Conservation (phyloP, 2,329 filamentous ascomycete species). For the Cladosporium halotolerans region DNA sequence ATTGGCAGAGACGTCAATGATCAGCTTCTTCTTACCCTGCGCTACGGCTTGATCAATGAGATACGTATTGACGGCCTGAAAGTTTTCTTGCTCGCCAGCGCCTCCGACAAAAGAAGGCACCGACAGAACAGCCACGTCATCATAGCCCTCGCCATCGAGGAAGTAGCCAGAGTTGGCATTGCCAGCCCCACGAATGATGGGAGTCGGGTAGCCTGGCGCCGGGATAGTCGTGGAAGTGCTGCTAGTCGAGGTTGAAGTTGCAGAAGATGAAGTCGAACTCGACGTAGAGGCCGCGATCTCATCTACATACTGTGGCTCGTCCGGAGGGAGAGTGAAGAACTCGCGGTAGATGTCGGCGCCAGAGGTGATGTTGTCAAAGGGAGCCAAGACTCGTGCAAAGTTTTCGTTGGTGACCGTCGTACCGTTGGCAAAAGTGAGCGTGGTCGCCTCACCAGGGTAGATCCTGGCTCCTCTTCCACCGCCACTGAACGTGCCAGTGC, state of each 20-base stretch:
- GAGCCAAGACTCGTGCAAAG: slow-evolving; percentile 37
- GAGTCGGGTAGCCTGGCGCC: slow-evolving; percentile 39
- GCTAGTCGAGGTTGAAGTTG: slow-evolving; percentile 13
- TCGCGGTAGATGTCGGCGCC: slow-evolving; percentile 38
- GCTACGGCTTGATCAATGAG: slow-evolving; percentile 40
- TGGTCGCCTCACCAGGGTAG: slow-evolving; percentile 40
- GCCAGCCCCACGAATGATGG: slow-evolving; percentile 33
- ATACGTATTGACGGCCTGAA: slow-evolving; percentile 37
- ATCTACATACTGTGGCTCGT: slow-evolving; percentile 20
- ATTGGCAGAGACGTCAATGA: slow-evolving; percentile 55
- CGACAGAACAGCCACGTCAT: slow-evolving; percentile 41
- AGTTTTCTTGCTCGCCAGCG: slow-evolving; percentile 27
- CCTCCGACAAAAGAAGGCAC: slow-evolving; percentile 37
- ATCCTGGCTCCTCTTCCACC: slow-evolving; percentile 38
- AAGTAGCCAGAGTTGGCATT: slow-evolving; percentile 45
- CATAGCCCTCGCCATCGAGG: slow-evolving; percentile 38
- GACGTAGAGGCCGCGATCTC: slow-evolving; percentile 15
- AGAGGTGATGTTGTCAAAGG: slow-evolving; percentile 37
- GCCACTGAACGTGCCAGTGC: slow-evolving; percentile 40
- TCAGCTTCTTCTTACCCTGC: slow-evolving; percentile 53
- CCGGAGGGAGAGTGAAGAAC: slow-evolving; percentile 23
- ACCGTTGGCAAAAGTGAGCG: slow-evolving; percentile 42
- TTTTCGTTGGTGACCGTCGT: slow-evolving; percentile 36
- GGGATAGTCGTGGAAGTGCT: slow-evolving; percentile 21
- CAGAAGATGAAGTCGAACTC: slow-evolving; percentile 11